phyloP scores from a whole-genome alignment of 129 eudicot genomes.

The Artemisia argyi region DNA sequence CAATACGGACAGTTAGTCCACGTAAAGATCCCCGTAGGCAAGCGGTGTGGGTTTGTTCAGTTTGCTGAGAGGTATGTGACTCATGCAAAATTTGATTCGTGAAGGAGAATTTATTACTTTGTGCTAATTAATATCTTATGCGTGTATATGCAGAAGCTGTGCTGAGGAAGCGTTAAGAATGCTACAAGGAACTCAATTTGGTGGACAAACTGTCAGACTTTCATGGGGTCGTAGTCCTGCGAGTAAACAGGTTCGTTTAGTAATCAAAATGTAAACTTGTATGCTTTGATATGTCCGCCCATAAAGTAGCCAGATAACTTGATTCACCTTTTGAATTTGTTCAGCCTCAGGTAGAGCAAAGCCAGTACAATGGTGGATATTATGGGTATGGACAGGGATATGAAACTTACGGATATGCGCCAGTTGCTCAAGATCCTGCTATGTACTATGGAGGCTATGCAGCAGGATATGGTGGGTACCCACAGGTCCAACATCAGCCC shows the following conservation, averaged over 20 bases:
- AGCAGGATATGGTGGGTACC: conserved; percentile 71
- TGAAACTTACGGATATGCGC: conserved; percentile 74
- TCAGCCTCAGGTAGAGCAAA: conserved; percentile 79
- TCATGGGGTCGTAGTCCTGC: conserved; percentile 35
- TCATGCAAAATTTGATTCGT: no score
- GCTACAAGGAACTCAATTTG: conserved; percentile 27
- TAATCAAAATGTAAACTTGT: background rate
- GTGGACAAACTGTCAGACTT: conserved; percentile 28
- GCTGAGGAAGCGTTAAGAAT: conserved; percentile 28
- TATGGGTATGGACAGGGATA: conserved; percentile 80
- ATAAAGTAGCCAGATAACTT: background rate
- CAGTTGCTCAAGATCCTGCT: conserved; percentile 77
- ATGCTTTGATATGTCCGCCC: background rate
- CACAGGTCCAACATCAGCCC: conserved; percentile 66
- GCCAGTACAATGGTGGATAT: conserved; percentile 70
- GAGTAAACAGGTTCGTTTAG: conserved; percentile 22
- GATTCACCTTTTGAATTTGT: background rate
- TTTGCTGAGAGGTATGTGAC: conserved; percentile 30
- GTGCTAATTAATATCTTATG: no score
- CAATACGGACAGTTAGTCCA: conserved; percentile 74
- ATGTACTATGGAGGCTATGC: conserved; percentile 70
- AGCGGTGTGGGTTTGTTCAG: conserved; percentile 95
- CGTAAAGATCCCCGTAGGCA: conserved; percentile 90
- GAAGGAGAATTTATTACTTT: no score
- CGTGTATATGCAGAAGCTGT: conserved; percentile 13